A percentile compares a stretch with the other conserved stretches of the same genome.
phyloP scores from a whole-genome alignment of 164 flowering plant species.

The Chimonanthus salicifolius region DNA sequence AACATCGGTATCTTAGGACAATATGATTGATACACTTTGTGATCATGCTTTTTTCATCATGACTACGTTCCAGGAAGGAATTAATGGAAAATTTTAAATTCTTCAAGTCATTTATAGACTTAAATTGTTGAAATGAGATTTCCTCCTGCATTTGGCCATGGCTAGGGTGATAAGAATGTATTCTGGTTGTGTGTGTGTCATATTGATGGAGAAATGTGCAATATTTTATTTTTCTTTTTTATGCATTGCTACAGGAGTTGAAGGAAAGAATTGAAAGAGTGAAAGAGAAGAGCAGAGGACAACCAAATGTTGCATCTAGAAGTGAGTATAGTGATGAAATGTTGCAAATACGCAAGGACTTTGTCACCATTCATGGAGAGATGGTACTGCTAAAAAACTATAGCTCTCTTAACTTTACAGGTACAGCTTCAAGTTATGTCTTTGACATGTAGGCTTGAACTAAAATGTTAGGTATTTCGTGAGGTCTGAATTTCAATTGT shows the following conservation, averaged over 20 bases:
- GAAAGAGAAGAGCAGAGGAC: slow-evolving; percentile 42
- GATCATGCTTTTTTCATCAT: too few species aligned
- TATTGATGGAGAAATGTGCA: too few species aligned
- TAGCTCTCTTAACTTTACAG: slow-evolving; percentile 86
- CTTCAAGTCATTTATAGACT: too few species aligned
- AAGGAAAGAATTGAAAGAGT: slow-evolving; percentile 66
- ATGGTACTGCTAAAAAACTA: slow-evolving; percentile 88
- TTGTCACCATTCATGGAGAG: slow-evolving; percentile 80
- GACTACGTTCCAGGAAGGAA: too few species aligned
- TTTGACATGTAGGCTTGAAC: not conserved
- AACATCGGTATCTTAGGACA: too few species aligned
- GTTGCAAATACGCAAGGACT: slow-evolving; percentile 73
- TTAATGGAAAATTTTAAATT: too few species aligned
- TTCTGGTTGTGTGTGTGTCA: not conserved
- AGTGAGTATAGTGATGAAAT: slow-evolving; percentile 68
- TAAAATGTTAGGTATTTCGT: not conserved
- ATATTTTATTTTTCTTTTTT: too few species aligned
- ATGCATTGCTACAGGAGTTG: slow-evolving; percentile 43
- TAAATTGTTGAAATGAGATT: too few species aligned
- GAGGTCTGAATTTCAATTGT: not conserved
- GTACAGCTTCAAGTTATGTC: slow-evolving; percentile 21
- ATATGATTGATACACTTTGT: too few species aligned
- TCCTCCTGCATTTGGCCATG: not conserved
- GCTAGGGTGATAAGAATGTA: not conserved
- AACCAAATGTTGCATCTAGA: slow-evolving; percentile 40